Base-by-base conservation (phyloP, 2,329 filamentous ascomycete genomes). In the Cryoendolithus antarcticus region DNA sequence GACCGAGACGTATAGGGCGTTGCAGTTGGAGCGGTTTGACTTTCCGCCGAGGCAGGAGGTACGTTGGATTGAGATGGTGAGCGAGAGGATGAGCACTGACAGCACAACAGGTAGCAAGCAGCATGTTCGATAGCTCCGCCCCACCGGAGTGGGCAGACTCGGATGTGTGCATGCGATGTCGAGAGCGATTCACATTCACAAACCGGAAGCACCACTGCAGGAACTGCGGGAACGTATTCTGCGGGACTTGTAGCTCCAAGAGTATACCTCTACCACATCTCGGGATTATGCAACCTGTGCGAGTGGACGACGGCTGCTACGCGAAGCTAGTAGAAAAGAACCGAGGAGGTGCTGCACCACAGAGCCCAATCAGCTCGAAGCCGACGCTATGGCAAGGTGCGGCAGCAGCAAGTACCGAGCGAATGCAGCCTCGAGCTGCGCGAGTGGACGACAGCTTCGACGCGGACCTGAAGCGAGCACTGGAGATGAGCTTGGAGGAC, bases 191-290 rank as follows among this genome's bases (percentile, higher is more conserved):
- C 54, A 95, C 86, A 35, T 95, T 98, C 57, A 98, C 89, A 40
- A 98, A 98, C 61, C 80, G 91, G 55, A 98, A 96, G 59, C 91
- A 98, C 58, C 91, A 98, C 61, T 98, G 91, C 56, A 80, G 91
- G 48, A 98, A 98, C 61, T 98, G 91, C 56, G 91, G 91, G 37
- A 94, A 91, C 62, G 91, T 93, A 54, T 98, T 98, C 59, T 93
- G 94, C 57, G 86, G 89, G 48, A 80, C 91, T 53, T 98, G 91
- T 58, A 96, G 89, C 9, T 80, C 77, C 66, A 96, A 96, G 65
- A 77, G 74, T 13, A 72, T 94, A 31, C 81, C 91, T 4, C 68
- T 98, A 10, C 89, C 91, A 9, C 91, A 96, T 58, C 73, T 98
- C 9, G 91, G 91, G 44, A 96, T 98, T 48, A 66, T 86, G 56